A percentile compares a stretch with the other conserved stretches of the same genome.
These are phyloP conservation scores for Phaeosphaeriaceae sp. DNA, from an alignment of 2,329 filamentous ascomycete species.

Conservation along the genomic window DNA sequence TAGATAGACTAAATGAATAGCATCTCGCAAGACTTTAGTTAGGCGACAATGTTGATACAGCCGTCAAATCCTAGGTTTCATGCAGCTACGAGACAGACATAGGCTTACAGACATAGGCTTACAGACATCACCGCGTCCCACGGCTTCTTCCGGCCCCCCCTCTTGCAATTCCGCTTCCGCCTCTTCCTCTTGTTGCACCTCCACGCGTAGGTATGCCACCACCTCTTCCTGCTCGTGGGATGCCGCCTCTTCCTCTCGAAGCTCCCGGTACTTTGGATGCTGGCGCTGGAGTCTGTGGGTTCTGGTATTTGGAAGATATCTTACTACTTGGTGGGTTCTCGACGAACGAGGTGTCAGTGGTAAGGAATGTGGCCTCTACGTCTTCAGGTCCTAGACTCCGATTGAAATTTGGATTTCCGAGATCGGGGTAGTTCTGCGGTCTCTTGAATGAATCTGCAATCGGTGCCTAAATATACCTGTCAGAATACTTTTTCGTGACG, in stretches of 20 bases:
- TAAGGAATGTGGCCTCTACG: constrained; percentile 86
- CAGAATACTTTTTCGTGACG: not conserved
- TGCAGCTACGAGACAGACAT: too few relatives aligned
- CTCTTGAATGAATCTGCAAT: constrained; percentile 79
- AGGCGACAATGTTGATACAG: too few relatives aligned
- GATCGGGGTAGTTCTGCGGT: constrained; percentile 37
- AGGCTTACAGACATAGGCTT: not conserved
- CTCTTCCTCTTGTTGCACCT: constrained; percentile 39
- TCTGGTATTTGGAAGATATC: constrained; percentile 50
- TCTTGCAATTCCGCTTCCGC: constrained; percentile 47
- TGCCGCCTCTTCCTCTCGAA: constrained; percentile 41
- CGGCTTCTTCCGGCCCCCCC: constrained; percentile 42
- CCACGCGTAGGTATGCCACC: constrained; percentile 45
- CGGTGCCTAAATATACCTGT: constrained; percentile 65
- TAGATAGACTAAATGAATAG: constrained; percentile 2
- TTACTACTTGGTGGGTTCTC: constrained; percentile 75
- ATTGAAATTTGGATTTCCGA: constrained; percentile 26
- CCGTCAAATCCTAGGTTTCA: too few relatives aligned
- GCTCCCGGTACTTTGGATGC: constrained; percentile 24
- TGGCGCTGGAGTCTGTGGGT: constrained; percentile 42
- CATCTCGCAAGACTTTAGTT: not conserved
- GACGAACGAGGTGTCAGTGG: constrained; percentile 88
- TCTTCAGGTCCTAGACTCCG: constrained; percentile 49
- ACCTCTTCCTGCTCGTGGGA: constrained; percentile 42
- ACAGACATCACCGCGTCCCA: constrained; percentile 25